Evolutionary conservation across 331 rosid genomes (phyloP), one percentile per base, ranked within the genome.

Genomic region (Erythrophleum ivorense): DNA sequence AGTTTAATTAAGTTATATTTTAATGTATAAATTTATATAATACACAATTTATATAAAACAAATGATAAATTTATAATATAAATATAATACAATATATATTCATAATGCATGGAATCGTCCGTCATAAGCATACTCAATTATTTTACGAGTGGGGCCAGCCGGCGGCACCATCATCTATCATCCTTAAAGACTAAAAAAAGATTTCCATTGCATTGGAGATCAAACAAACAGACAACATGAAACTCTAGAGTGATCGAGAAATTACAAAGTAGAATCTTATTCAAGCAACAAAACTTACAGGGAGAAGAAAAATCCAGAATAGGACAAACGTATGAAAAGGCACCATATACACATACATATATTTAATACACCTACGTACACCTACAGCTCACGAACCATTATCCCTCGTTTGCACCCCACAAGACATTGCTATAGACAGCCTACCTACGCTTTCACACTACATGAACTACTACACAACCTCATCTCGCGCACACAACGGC

Each of bases 361-460:
- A 66, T 3, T 3, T 9, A 40, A 65, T 65, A 74, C 38, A 24
- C 15, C 67, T 60, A 5, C n/a, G 2, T 5, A 18, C 68, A 52
- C 71, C 78, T 41, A 11, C 38, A 70, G 3, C 76, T 76, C 38
- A 33, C n/a, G 1, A 71, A 52, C 36, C 69, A 78, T 9, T 36
- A 24, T 29, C 34, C 36, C 13, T 2, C 5, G 0, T 8, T 19
- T 13, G 12, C 4, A 24, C 16, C 18, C 14, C 4, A 54, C 9
- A 54, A 19, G 9, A 6, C 5, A n/a, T 3, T 4, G n/a, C 60
- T 19, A 36, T 36, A 36, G 40, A 36, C 5, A 36, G 40, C 40
- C 40, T 36, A 21, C 15, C 63, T n/a, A n/a, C 18, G 18, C 43
- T 63, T 31, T 16, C 40, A 69, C 55, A 69, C 40, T 21, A 21